These are phyloP conservation scores for Metschnikowia dekortorum DNA, from an alignment of 805 yeast species.

Conservation along the genomic window DNA sequence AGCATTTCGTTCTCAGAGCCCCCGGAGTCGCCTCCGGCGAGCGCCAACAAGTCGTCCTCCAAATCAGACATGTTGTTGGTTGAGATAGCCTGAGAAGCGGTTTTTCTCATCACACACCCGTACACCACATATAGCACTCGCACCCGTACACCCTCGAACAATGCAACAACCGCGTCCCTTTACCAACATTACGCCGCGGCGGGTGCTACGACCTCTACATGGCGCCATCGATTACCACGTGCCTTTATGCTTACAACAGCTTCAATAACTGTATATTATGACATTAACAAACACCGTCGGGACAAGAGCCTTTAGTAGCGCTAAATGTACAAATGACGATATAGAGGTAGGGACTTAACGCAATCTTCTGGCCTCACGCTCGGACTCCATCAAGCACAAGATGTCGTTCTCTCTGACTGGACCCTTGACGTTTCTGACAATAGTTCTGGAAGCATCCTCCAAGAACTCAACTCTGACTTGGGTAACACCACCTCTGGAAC, in stretches of 20 bases:
- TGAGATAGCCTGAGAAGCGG: background rate
- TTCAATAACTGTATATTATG: slow-evolving; percentile 12
- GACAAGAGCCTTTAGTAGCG: slow-evolving; percentile 1
- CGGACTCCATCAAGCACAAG: slow-evolving; percentile 99
- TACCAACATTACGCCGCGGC: too few species aligned
- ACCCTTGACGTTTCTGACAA: slow-evolving; percentile 96
- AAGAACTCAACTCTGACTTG: slow-evolving; percentile 97
- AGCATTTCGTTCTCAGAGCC: slow-evolving; percentile 40
- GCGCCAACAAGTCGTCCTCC: slow-evolving; percentile 93
- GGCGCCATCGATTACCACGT: too few species aligned
- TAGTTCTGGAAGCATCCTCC: slow-evolving; percentile 92
- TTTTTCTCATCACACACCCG: slow-evolving; percentile 3
- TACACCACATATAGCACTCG: background rate
- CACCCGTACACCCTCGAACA: background rate
- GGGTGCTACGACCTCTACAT: too few species aligned
- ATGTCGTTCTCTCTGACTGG: slow-evolving; percentile 98
- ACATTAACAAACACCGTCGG: slow-evolving; percentile 10
- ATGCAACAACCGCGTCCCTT: background rate
- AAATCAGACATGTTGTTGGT: slow-evolving; percentile 60
- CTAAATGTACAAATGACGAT: slow-evolving; percentile 17
- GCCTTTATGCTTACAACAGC: background rate
- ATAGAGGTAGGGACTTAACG: slow-evolving; percentile 45
- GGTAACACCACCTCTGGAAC: slow-evolving; percentile 99
- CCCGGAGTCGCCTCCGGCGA: slow-evolving; percentile 61
- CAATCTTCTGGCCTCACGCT: slow-evolving; percentile 98